A percentile compares a stretch with the other conserved stretches of the same genome.
phyloP scores from a whole-genome alignment of 139 green algal genomes.

The Ettlia oleoabundans region DNA sequence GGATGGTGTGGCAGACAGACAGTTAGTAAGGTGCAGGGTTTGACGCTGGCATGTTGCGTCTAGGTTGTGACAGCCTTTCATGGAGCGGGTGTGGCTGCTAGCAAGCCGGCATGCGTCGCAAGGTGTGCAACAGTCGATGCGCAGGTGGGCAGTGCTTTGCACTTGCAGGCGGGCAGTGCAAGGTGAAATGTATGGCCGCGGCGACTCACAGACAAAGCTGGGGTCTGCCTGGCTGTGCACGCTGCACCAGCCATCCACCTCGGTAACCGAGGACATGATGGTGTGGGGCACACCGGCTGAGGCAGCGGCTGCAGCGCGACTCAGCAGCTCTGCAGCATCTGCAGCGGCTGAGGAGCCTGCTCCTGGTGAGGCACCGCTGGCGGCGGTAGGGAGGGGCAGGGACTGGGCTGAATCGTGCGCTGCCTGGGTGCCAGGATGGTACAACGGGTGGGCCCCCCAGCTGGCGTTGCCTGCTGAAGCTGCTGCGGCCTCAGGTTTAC shows the following conservation, averaged over 20 bases:
- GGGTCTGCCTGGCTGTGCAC: conserved; percentile 34
- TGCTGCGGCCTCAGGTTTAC: background rate
- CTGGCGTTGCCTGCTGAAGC: background rate
- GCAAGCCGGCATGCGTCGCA: no score
- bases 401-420: background rate
- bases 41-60: no score
- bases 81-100: no score
- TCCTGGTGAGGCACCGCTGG: background rate
- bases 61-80: no score
- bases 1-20: background rate
- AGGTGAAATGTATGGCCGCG: no score
- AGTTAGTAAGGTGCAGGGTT: no score
- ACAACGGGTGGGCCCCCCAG: background rate
- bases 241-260: conserved; percentile 35
- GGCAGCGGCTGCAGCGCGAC: background rate
- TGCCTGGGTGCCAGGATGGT: background rate
- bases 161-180: no score
- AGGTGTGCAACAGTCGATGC: no score
- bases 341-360: background rate
- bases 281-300: conserved; percentile 11
- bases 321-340: conserved; percentile 16
- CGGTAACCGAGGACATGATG: conserved; percentile 29
- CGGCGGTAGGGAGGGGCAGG: background rate
- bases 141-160: no score
- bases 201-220: conserved; percentile 32